Base-by-base conservation (phyloP, 177 flowering plant species). In the Vitis hybrid region DNA sequence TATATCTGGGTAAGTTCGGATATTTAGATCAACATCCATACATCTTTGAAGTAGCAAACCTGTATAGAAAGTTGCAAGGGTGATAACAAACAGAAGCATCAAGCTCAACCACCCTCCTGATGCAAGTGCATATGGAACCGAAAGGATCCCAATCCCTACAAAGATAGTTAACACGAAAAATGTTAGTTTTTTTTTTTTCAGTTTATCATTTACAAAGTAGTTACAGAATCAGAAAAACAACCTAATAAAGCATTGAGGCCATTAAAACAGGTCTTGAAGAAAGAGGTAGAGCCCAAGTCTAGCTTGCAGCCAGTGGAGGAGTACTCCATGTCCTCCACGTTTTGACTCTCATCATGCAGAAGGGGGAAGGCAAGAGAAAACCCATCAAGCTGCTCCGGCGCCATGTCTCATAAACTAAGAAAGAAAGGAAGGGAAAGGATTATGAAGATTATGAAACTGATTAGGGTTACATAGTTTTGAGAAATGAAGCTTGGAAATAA, bases 1-100 rank as follows among this genome's bases (percentile, higher is more conserved):
- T 0, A 89, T 85, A 18, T 89, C 87, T 1, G 88, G 86, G 32
- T 89, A 89, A 18, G 75, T 80, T 64, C 60, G 74, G 17, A 89
- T 81, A 35, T 18, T 56, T 2, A 86, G 63, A 68, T 32, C 35
- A 32, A 32, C 35, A 32, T 32, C 35, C 2, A 32, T 32, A 32
- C 35, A 32, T 32, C 35, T 32, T 32, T 32, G 35, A 32, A 32
- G 35, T 32, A 32, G 35, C 35, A 32, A 32, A 32, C 35, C 84
- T 1, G 89, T 70, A 82, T 85, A 88, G 68, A 79, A 84, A 18
- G 18, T 18, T 18, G 18, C 18, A 18, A 18, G 18, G 18, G 18
- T 1, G 18, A 18, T 18, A 18, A 18, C 18, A 18, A 18, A 18
- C 18, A 18, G 18, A 18, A 18, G 18, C 18, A 18, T 18, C 18